phyloP scores from a whole-genome alignment of 2,329 filamentous ascomycete genomes.

The Camillea tinctor region DNA sequence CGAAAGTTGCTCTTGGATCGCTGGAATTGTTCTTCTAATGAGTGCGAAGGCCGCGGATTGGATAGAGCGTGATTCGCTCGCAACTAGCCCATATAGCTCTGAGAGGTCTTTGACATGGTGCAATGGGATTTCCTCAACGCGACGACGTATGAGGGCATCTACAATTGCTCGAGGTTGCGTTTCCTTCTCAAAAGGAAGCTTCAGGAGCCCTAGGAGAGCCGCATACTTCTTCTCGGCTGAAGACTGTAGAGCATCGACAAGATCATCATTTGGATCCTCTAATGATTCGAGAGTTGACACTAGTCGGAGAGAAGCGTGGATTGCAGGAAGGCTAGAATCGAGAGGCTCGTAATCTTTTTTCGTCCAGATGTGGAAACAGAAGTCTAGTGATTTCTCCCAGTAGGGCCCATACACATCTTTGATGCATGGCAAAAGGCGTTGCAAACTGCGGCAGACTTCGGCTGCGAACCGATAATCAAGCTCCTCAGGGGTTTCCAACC shows the following conservation, averaged over 20 bases:
- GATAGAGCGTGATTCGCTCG: conserved; percentile 70
- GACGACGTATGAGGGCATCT: conserved; percentile 69
- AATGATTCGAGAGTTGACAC: conserved; percentile 62
- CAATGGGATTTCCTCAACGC: conserved; percentile 63
- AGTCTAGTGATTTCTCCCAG: conserved; percentile 68
- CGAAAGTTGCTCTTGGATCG: conserved; percentile 75
- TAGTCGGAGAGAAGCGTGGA: conserved; percentile 73
- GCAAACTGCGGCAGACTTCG: conserved; percentile 56
- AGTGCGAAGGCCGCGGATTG: conserved; percentile 80
- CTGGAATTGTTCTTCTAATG: conserved; percentile 76
- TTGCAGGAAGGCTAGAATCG: conserved; percentile 56
- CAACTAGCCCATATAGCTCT: conserved; percentile 73
- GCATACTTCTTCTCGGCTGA: conserved; percentile 54
- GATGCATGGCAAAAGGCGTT: conserved; percentile 68
- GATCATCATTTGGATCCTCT: conserved; percentile 79
- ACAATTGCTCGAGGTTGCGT: conserved; percentile 72
- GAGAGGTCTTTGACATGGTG: conserved; percentile 61
- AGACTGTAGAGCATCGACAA: conserved; percentile 70
- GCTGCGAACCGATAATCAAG: conserved; percentile 45
- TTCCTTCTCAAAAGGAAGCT: conserved; percentile 42
- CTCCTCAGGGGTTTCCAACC: conserved; percentile 56
- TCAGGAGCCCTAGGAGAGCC: conserved; percentile 63
- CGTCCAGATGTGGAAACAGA: conserved; percentile 58
- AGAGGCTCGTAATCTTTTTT: conserved; percentile 41
- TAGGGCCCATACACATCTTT: conserved; percentile 83